Percentiles rank a stretch among this genome's conserved stretches.
Evolutionary conservation across 1,284 basidiomycete species (phyloP).

Genomic region (Cronartium quercuum): DNA sequence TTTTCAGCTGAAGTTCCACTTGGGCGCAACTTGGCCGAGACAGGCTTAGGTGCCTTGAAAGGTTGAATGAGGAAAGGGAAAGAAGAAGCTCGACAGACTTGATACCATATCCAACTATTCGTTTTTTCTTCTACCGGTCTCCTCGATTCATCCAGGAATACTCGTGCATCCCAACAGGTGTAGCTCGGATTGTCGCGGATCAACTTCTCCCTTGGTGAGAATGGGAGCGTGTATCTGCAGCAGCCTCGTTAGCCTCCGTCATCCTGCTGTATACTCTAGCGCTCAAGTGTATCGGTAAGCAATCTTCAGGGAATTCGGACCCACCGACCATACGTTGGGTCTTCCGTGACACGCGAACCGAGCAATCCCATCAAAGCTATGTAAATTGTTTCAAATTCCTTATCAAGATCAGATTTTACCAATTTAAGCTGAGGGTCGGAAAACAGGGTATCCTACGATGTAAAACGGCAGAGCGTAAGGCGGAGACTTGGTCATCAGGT

Average conservation of each 20-base stretch:
- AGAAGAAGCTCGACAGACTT: neutral
- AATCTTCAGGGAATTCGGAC: neutral
- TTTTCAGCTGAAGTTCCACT: neutral
- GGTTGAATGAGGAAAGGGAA: neutral
- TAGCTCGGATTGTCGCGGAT: constrained; percentile 8
- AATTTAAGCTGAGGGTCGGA: neutral
- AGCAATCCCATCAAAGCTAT: neutral
- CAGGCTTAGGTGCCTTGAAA: no score
- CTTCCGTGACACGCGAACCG: neutral
- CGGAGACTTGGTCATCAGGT: neutral
- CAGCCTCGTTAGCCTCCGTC: neutral
- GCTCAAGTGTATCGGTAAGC: no score
- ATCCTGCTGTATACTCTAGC: no score
- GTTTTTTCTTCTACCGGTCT: constrained; percentile 15
- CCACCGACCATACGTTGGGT: neutral
- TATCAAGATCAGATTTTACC: neutral
- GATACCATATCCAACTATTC: constrained; percentile 28
- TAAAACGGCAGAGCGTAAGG: neutral
- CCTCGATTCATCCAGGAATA: constrained; percentile 5
- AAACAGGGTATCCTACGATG: neutral
- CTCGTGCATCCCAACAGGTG: constrained; percentile 24
- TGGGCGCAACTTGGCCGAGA: no score
- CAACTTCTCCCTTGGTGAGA: constrained; percentile 18
- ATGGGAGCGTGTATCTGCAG: constrained; percentile 23
- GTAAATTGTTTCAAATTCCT: neutral